phyloP scores from a whole-genome alignment of 306 rosid species.

The Cucumis cinereus region DNA sequence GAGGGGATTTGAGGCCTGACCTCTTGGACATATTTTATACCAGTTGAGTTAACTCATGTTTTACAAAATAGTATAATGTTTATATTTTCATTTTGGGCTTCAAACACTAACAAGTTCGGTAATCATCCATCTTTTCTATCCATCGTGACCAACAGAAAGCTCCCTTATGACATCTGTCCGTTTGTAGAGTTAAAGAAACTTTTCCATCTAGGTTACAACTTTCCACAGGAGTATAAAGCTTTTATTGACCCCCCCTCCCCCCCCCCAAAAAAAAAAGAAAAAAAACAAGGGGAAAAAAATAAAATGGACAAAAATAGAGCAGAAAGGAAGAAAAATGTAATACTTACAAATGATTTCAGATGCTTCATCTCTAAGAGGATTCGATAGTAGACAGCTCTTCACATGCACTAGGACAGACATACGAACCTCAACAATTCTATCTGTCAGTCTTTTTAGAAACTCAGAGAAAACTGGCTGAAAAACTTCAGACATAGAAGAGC shows the following conservation, averaged over 20 bases:
- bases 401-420: conserved; percentile 84
- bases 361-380: conserved; percentile 72
- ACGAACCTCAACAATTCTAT: conserved; percentile 78
- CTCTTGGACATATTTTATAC: neutral
- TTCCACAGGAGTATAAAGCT: neutral
- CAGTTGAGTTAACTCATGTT: neutral
- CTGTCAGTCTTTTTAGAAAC: conserved; percentile 88
- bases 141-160: neutral
- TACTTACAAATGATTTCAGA: conserved; percentile 70
- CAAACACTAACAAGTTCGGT: neutral
- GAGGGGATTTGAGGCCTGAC: neutral
- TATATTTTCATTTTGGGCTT: neutral
- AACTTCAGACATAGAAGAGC: conserved; percentile 57
- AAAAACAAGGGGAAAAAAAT: neutral
- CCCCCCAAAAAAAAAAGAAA: neutral
- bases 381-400: conserved; percentile 61
- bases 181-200: neutral
- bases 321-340: neutral
- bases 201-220: neutral
- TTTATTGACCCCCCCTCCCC: neutral
- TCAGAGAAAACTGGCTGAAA: conserved; percentile 89
- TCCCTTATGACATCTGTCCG: neutral
- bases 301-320: neutral
- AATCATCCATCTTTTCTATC: neutral
- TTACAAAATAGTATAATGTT: neutral